Evolutionary conservation across 495 filamentous ascomycete species (phyloP), one percentile per base, ranked within the genome.

Genomic region (Lasiosphaeria miniovina): DNA sequence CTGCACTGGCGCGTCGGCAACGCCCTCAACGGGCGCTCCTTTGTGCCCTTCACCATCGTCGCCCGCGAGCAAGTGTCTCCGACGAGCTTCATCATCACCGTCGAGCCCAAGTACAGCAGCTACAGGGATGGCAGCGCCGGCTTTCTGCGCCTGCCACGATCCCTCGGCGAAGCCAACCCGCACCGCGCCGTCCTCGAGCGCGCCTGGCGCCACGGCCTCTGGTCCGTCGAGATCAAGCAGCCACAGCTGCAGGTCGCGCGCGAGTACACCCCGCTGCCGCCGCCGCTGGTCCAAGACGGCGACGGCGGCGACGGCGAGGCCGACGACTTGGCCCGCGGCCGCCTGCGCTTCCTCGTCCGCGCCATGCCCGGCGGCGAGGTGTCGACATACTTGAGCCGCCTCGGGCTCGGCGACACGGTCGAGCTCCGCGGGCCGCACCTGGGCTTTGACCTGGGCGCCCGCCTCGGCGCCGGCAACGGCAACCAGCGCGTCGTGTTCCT

Each of bases 201-300:
- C n/a, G 70, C 71, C 0, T 76, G 74, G 59, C 36, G 53, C 2
- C 77, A 77, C 6, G 89, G 88, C 1, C 76, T 94, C 41, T 93
- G 91, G 86, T 90, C 87, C 59, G 86, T 97, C 14, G 90, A 96
- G 80, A 80, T 96, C 66, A 96, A 96, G 71, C 93, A 98, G 71
- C 94, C 94, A 8, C 86, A 95, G 67, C 65, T 97, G 54, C 91
- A 96, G 68, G 93, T 98, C 51, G 88, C 89, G 41, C 75, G 94
- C 54, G 83, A 87, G 15, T 98, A 98, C 71, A 97, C 94, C 10
- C 91, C 93, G 0, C 75, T 98, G 0, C 93, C 94, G 0, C 75
- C 84, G 9, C 62, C 78, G 17, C 74, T 24, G 24, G 24, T 24
- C 24, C 24, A 24, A 24, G 24, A 24, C 24, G 24, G 24, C 24